A percentile compares a stretch with the other conserved stretches of the same genome.
Conservation (phyloP, 306 rosid species). For the Sicyos edulis region DNA sequence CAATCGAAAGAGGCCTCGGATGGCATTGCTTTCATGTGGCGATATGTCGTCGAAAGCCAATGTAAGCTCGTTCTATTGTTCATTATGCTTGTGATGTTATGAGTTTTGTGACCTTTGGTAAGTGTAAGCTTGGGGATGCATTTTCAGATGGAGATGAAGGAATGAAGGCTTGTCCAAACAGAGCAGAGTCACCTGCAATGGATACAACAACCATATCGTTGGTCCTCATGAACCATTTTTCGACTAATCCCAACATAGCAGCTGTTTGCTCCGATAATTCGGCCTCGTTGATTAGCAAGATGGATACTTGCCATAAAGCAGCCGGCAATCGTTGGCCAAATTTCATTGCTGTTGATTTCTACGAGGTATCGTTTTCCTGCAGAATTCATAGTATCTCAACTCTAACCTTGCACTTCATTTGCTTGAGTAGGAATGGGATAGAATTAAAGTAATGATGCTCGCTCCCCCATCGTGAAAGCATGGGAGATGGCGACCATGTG, state of each 20-base stretch:
- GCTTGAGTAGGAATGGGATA: neutral
- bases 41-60: constrained; percentile 74
- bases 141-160: constrained; percentile 79
- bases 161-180: constrained; percentile 61
- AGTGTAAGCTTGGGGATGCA: constrained; percentile 14
- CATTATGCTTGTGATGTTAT: neutral
- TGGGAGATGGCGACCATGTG: too few species aligned
- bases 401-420: neutral
- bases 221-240: constrained; percentile 65
- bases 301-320: constrained; percentile 57
- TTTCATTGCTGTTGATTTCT: constrained; percentile 89
- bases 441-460: too few species aligned
- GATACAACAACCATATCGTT: constrained; percentile 49
- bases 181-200: constrained; percentile 68
- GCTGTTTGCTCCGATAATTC: constrained; percentile 66
- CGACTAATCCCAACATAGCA: constrained; percentile 47
- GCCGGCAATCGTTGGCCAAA: constrained; percentile 80
- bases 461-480: too few species aligned
- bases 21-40: constrained; percentile 79
- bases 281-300: constrained; percentile 46
- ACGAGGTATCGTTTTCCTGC: constrained; percentile 39
- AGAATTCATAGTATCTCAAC: neutral
- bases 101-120: neutral
- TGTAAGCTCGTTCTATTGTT: constrained; percentile 39
- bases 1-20: constrained; percentile 67